Percentiles rank a stretch among this genome's conserved stretches.
phyloP scores from a whole-genome alignment of 2,329 filamentous ascomycete species.

The Colletotrichum agaves region DNA sequence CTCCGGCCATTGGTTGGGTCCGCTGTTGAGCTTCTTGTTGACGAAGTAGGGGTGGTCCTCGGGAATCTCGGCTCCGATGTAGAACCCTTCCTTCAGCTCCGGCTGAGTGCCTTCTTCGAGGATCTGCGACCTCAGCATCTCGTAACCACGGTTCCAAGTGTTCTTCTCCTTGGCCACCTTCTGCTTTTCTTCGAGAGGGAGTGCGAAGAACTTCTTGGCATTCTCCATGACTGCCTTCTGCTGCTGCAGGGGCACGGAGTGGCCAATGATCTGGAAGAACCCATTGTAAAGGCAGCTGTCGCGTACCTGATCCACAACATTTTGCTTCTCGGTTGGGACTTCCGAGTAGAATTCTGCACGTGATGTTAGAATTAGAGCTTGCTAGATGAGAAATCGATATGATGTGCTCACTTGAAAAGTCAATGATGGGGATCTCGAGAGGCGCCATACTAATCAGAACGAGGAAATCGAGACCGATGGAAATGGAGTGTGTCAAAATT shows the following conservation, averaged over 20 bases:
- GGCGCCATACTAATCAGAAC: background rate
- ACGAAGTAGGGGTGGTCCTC: conserved; percentile 54
- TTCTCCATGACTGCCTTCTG: conserved; percentile 54
- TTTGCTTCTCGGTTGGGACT: conserved; percentile 42
- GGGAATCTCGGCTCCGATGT: conserved; percentile 53
- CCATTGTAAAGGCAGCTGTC: conserved; percentile 58
- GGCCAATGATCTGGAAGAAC: conserved; percentile 64
- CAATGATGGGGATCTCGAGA: conserved; percentile 44
- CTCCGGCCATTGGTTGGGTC: conserved; percentile 57
- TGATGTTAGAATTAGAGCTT: background rate
- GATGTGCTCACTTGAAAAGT: conserved; percentile 42
- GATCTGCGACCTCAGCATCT: conserved; percentile 57
- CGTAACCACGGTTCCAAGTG: conserved; percentile 60
- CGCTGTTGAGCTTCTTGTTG: conserved; percentile 51
- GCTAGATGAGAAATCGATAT: too few relatives aligned
- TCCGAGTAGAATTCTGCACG: conserved; percentile 38
- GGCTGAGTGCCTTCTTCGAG: conserved; percentile 56
- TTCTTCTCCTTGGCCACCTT: conserved; percentile 51
- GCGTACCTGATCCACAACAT: conserved; percentile 50
- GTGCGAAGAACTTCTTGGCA: conserved; percentile 57
- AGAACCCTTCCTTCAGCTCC: conserved; percentile 60
- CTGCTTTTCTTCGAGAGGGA: conserved; percentile 55
- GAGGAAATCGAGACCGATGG: too few relatives aligned
- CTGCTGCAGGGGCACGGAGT: conserved; percentile 54
- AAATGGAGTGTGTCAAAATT: background rate